These are phyloP conservation scores for Eimeria falciformis DNA, from an alignment of 169 alveolate genomes.

Conservation along the genomic window DNA sequence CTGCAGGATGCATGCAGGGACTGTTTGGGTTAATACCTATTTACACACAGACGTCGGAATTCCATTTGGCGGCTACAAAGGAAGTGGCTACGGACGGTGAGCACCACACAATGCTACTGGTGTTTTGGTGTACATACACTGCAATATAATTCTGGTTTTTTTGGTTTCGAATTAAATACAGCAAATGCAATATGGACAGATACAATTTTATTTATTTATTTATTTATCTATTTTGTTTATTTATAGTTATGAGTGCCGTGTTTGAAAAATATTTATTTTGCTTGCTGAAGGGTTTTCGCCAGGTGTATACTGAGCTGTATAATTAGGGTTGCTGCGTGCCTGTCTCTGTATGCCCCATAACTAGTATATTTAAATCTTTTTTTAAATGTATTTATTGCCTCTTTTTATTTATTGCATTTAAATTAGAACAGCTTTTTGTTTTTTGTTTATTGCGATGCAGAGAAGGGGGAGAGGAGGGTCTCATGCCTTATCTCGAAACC, in stretches of 20 bases:
- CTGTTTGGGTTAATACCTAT: conserved; percentile 87
- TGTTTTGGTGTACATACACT: neutral
- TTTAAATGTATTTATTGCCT: neutral
- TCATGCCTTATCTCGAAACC: conserved; percentile 83
- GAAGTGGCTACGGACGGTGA: conserved; percentile 78
- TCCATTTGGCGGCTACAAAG: conserved; percentile 93
- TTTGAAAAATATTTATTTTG: neutral
- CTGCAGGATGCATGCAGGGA: conserved; percentile 81
- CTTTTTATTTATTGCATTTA: neutral
- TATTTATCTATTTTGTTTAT: neutral
- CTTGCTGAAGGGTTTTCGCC: no score
- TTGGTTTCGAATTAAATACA: neutral
- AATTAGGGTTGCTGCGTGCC: neutral
- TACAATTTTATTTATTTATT: neutral
- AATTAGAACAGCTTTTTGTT: neutral
- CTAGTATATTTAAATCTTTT: neutral
- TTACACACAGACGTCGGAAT: conserved; percentile 77
- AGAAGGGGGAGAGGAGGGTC: conserved; percentile 86
- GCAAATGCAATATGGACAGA: neutral
- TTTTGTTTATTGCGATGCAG: conserved; percentile 38
- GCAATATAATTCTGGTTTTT: neutral
- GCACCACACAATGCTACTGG: neutral
- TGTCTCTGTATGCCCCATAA: neutral
- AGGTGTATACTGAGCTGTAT: no score
- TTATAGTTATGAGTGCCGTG: neutral